Evolutionary conservation across 495 filamentous ascomycete genomes (phyloP).

Genomic region (Lasiosphaeria ovina): DNA sequence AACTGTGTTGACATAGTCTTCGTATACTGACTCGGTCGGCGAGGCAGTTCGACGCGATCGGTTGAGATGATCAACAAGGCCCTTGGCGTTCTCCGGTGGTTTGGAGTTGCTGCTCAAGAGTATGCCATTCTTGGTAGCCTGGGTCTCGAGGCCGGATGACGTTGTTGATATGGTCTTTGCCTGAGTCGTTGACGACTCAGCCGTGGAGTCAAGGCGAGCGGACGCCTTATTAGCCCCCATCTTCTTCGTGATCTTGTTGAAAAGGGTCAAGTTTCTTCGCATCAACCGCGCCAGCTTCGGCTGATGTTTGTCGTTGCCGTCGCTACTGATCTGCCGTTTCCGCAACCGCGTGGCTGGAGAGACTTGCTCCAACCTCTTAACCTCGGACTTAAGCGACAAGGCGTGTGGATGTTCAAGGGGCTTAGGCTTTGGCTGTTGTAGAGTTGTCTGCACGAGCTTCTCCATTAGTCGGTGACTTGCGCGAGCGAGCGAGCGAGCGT

Average conservation of each 20-base stretch:
- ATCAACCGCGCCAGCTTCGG: conserved; percentile 2
- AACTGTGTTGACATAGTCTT: conserved; percentile 21
- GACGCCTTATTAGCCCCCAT: not conserved
- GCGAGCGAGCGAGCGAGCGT: not conserved
- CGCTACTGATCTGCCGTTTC: conserved; percentile 2
- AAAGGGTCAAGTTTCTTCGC: not conserved
- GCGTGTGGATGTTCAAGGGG: not conserved
- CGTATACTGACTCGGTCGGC: conserved; percentile 23
- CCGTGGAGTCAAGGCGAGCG: conserved; percentile 15
- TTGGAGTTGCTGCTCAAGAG: conserved; percentile 22
- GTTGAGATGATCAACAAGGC: conserved; percentile 17
- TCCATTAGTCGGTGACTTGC: conserved; percentile 1
- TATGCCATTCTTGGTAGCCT: conserved; percentile 32
- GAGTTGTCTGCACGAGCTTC: not conserved
- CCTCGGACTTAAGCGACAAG: not conserved
- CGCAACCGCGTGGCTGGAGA: not conserved
- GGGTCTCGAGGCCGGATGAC: conserved; percentile 24
- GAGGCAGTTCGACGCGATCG: conserved; percentile 26
- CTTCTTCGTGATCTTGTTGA: conserved; percentile 6
- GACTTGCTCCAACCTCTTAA: no score
- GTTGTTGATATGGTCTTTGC: conserved; percentile 28
- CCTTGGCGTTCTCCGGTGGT: conserved; percentile 27
- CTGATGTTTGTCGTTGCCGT: conserved; percentile 1
- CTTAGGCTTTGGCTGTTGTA: not conserved
- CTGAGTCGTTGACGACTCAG: conserved; percentile 11